phyloP scores from a whole-genome alignment of 768 basidiomycete species.

The Boletus insuetus region DNA sequence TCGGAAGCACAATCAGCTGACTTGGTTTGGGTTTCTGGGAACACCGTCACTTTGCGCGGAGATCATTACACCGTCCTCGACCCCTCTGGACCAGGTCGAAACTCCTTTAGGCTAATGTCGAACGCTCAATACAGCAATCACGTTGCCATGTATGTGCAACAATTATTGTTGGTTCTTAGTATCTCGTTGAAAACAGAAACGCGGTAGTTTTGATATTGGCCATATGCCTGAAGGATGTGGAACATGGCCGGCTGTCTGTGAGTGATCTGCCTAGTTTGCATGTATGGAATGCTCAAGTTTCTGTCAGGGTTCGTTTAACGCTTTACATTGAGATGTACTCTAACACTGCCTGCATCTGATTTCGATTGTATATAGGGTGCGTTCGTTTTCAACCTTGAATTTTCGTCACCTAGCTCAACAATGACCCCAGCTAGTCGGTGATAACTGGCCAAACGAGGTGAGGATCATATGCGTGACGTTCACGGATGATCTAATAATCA shows the following conservation, averaged over 20 bases:
- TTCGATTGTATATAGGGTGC: slow-evolving; percentile 21
- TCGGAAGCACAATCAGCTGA: slow-evolving; percentile 51
- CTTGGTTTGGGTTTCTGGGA: slow-evolving; percentile 52
- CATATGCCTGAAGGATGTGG: slow-evolving; percentile 41
- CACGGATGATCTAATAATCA: background rate
- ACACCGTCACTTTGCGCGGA: slow-evolving; percentile 33
- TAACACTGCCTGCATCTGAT: background rate
- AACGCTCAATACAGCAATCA: slow-evolving; percentile 31
- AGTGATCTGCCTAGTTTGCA: slow-evolving; percentile 4
- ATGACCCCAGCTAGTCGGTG: slow-evolving; percentile 24
- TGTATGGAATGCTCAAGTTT: background rate
- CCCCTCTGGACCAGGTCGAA: slow-evolving; percentile 32
- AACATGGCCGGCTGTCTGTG: slow-evolving; percentile 38
- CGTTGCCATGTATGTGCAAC: slow-evolving; percentile 30
- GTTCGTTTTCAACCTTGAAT: background rate
- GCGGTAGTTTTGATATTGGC: slow-evolving; percentile 32
- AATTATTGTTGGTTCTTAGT: background rate
- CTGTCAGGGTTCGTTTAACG: slow-evolving; percentile 25
- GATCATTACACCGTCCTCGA: slow-evolving; percentile 33
- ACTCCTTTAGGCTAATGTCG: slow-evolving; percentile 36
- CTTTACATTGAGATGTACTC: background rate
- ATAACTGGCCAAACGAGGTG: slow-evolving; percentile 25
- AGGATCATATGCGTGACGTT: background rate
- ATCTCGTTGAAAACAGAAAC: background rate
- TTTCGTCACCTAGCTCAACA: background rate